These are phyloP conservation scores for Bifiguratus adelaidae DNA, from an alignment of 192 early-diverging fungal species.

Conservation along the genomic window DNA sequence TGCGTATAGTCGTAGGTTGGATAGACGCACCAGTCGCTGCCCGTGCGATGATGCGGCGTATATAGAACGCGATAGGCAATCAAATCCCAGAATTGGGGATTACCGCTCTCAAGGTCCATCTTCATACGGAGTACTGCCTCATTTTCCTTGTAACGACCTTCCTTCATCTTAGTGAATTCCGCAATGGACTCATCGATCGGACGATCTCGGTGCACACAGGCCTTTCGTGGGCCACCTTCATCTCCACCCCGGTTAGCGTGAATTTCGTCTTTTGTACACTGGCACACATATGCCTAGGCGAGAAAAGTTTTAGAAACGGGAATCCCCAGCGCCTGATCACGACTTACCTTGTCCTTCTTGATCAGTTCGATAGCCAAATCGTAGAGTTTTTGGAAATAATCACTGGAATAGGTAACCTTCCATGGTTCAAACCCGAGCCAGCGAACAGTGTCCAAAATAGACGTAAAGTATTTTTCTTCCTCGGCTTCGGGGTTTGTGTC, in stretches of 20 bases:
- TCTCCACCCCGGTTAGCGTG: slow-evolving; percentile 87
- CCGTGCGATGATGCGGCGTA: slow-evolving; percentile 88
- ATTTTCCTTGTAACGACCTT: slow-evolving; percentile 88
- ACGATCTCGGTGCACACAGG: slow-evolving; percentile 86
- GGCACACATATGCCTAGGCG: slow-evolving; percentile 53
- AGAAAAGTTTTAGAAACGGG: too few relatives aligned
- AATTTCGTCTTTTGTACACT: slow-evolving; percentile 94
- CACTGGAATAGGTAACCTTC: slow-evolving; percentile 92
- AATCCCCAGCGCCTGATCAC: not conserved
- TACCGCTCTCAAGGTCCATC: slow-evolving; percentile 96
- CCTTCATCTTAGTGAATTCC: slow-evolving; percentile 98
- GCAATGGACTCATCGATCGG: slow-evolving; percentile 85
- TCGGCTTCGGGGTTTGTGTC: slow-evolving; percentile 74
- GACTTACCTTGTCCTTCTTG: slow-evolving; percentile 75
- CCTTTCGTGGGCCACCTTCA: slow-evolving; percentile 69
- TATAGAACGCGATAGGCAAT: slow-evolving; percentile 95
- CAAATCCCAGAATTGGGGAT: slow-evolving; percentile 99
- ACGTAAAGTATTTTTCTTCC: slow-evolving; percentile 90
- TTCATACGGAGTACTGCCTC: slow-evolving; percentile 97
- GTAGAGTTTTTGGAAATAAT: slow-evolving; percentile 94
- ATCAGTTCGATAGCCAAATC: slow-evolving; percentile 92
- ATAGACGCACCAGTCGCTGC: slow-evolving; percentile 93
- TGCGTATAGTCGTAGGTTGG: slow-evolving; percentile 99
- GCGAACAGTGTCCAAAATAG: slow-evolving; percentile 85
- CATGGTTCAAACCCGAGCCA: slow-evolving; percentile 96